Base-by-base conservation (phyloP, 805 yeast species). In the Candida patagonica region DNA sequence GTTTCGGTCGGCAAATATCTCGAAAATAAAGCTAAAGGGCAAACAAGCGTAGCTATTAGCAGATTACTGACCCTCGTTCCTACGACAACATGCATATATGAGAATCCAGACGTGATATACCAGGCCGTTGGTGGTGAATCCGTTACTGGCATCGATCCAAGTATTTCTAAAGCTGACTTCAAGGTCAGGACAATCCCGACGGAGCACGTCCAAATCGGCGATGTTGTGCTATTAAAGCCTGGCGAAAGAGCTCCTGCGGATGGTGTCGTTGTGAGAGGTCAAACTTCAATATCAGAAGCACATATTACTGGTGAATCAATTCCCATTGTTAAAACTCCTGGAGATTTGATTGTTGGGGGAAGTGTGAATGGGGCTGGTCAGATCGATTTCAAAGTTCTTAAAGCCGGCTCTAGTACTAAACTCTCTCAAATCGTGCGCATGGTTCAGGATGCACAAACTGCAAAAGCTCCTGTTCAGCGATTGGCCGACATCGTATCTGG, bases 181-280 rank as follows among this genome's bases (percentile, higher is more conserved):
- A 57, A 60, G 2, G 71, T 73, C 17, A 65, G 67, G 41, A 60
- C 53, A 8, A 72, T 92, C n/a, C 67, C 81, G 22, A 74, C 86
- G 20, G 95, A 86, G 49, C 69, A 83, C 44, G 60, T 92, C 32
- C 95, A 92, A 55, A 65, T 70, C 7, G 71, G 74, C 51, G 99
- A 92, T 59, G 68, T 83, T 23, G 80, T 85, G 0, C 70, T 84
- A 13, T 70, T 92, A 2, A 67, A 76, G 34, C 94, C 97, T 0
- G 98, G 98, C 8, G 79, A 79, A 38, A 84, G 77, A 49, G 72
- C 92, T 2, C 95, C 97, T 1, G 87, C 95, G 1, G 99, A 92
- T 66, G 99, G 97, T 35, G 56, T 68, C 6, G 77, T 94, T 13
- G 61, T 81, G 1, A 67, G 68, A 47, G 98, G 98, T 6, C 73